Conservation (phyloP, 2,329 filamentous ascomycete species). For the Hypomyces perniciosus region DNA sequence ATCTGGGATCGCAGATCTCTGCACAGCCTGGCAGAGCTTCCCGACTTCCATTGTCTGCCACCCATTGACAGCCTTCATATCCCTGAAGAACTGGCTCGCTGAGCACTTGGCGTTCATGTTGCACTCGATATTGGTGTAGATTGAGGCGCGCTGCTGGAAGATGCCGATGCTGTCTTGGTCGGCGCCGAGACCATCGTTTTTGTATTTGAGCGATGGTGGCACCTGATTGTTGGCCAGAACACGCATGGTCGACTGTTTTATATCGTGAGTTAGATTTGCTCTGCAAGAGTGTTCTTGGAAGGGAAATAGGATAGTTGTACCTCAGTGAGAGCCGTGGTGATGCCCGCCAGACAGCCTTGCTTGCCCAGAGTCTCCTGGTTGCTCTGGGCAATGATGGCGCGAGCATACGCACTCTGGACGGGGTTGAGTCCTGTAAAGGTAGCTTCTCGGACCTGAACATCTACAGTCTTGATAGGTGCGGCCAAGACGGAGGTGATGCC, state of each 20-base stretch:
- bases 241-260: conserved; percentile 15
- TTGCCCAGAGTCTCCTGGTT: conserved; percentile 14
- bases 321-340: conserved; percentile 19
- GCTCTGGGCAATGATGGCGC: conserved; percentile 17
- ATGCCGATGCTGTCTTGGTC: conserved; percentile 20
- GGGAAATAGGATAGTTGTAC: conserved; percentile 6
- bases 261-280: not conserved
- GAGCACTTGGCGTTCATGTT: conserved; percentile 19
- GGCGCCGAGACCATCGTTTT: conserved; percentile 17
- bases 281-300: not conserved
- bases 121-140: conserved; percentile 18
- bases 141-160: conserved; percentile 19
- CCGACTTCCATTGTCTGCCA: conserved; percentile 18
- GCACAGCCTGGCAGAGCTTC: conserved; percentile 20
- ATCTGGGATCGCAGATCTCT: conserved; percentile 18
- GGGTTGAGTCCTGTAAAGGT: conserved; percentile 17
- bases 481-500: not conserved
- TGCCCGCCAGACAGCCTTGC: conserved; percentile 18
- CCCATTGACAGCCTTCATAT: conserved; percentile 16
- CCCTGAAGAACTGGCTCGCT: conserved; percentile 16
- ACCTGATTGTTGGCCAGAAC: conserved; percentile 18
- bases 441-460: conserved; percentile 1
- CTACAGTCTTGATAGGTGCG: not conserved
- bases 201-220: conserved; percentile 15
- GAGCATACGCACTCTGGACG: conserved; percentile 16